phyloP scores from a whole-genome alignment of 371 early-diverging fungal species.

The Mucor circinelloides region DNA sequence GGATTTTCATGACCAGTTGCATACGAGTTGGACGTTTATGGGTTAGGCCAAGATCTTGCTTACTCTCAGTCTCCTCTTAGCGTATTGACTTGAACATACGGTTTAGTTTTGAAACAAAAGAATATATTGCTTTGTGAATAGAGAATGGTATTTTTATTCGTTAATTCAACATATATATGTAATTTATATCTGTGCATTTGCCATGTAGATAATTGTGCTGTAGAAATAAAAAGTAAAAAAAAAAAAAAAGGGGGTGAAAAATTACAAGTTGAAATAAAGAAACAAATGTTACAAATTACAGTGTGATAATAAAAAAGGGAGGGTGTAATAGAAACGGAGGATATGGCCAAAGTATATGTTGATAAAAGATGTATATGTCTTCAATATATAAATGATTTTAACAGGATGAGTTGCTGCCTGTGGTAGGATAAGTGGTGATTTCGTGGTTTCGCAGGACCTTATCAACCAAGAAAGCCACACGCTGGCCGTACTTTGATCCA shows the following conservation, averaged over 20 bases:
- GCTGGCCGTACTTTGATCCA: constrained; percentile 79
- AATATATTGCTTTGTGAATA: not conserved
- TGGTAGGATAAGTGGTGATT: constrained; percentile 30
- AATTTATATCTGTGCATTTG: not conserved
- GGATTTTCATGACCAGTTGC: not conserved
- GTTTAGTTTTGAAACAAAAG: too few species aligned
- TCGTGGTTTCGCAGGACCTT: constrained; percentile 38
- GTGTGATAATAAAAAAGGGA: not conserved
- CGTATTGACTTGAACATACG: too few species aligned
- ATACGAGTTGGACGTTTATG: too few species aligned
- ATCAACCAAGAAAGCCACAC: constrained; percentile 79
- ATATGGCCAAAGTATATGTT: too few species aligned
- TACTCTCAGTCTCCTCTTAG: too few species aligned
- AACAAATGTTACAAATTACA: not conserved
- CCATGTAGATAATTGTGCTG: not conserved
- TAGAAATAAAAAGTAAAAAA: not conserved
- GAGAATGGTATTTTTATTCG: not conserved
- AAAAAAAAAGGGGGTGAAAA: not conserved
- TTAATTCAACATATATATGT: not conserved
- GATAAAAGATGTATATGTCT: too few species aligned
- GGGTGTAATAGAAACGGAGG: not conserved
- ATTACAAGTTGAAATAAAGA: not conserved
- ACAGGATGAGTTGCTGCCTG: not conserved
- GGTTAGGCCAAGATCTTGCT: too few species aligned
- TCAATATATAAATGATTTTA: not conserved